Conservation (phyloP, 768 basidiomycete genomes). For the Mycena pura region DNA sequence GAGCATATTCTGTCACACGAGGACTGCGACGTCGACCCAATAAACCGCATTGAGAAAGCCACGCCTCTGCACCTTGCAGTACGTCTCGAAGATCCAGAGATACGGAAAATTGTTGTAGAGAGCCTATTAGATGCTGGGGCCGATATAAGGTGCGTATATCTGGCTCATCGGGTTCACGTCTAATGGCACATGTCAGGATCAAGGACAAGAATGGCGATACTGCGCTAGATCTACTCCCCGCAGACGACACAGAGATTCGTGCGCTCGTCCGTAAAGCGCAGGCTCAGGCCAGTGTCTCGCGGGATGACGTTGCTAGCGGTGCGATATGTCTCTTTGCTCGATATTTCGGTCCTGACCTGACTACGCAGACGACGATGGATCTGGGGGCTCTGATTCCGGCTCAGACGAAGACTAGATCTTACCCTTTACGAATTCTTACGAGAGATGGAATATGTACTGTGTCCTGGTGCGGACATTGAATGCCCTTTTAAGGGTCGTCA, state of each 20-base stretch:
- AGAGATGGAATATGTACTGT: slow-evolving; percentile 20
- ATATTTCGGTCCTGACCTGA: not conserved
- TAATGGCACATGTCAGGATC: slow-evolving; percentile 51
- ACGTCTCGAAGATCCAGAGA: slow-evolving; percentile 57
- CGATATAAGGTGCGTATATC: slow-evolving; percentile 61
- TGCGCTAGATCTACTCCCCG: slow-evolving; percentile 60
- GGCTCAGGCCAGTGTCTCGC: slow-evolving; percentile 55
- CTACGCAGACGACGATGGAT: slow-evolving; percentile 29
- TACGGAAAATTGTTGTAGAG: slow-evolving; percentile 61
- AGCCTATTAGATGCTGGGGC: slow-evolving; percentile 83
- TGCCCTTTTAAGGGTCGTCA: not conserved
- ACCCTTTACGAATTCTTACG: not conserved
- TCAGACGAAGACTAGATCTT: slow-evolving; percentile 40
- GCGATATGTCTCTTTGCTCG: slow-evolving; percentile 21
- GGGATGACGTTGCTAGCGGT: slow-evolving; percentile 74
- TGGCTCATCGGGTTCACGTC: not conserved
- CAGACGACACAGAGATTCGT: slow-evolving; percentile 57
- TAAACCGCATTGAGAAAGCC: slow-evolving; percentile 70
- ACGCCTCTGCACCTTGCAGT: slow-evolving; percentile 85
- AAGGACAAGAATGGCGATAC: slow-evolving; percentile 73
- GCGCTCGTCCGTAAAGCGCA: slow-evolving; percentile 60
- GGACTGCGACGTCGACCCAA: slow-evolving; percentile 81
- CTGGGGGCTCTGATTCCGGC: slow-evolving; percentile 39
- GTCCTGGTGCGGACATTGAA: not conserved
- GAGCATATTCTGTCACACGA: slow-evolving; percentile 78